Base-by-base conservation (phyloP, 331 rosid genomes). In the Pyracantha coccinea region DNA sequence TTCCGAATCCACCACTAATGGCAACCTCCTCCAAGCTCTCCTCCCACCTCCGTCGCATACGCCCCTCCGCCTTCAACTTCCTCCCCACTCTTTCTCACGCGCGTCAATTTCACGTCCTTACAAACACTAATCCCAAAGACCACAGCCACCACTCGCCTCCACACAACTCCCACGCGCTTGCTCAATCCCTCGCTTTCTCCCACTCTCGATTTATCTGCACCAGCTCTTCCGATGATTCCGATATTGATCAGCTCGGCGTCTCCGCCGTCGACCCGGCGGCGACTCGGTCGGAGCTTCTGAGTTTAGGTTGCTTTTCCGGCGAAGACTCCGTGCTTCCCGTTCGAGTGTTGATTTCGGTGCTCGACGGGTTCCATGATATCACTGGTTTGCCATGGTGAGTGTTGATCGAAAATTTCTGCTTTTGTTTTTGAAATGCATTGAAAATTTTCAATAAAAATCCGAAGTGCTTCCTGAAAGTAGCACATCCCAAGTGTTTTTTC, bases 361-460 rank as follows among this genome's bases (percentile, higher is more conserved):
- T 89, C 9, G 94, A 87, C 45, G 89, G 86, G 16, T 82, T 61
- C 63, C 97, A 91, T 53, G 90, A 89, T 7, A 54, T 87, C 32
- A 85, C 96, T 77, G 89, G 91, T 83, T 71, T 86, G 50, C 97
- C 97, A 27, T 91, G 96, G 97, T 91, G 75, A 82, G 77, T 41
- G 19, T 52, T 75, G 16, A 13, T 60, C 50, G 33, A 44, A 44
- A 4, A 33, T 64, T 35, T 23, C 3, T 55, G 6, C 65, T 19
- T 54, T 32, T 12, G 16, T 44, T 44, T 44, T 44, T 44, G 4
- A 41, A 12, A 12, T 44, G 16, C 50, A 44, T 44, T 44, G 16
- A 44, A 44, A 13, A 0, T 12, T 44, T 44, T 44, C 50, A 44
- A 44, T 12, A 44, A 44, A 44, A 44, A 44, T 44, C 50, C 16